These are phyloP conservation scores for Kazachstania martiniae DNA, from an alignment of 805 yeast species.

Conservation along the genomic window DNA sequence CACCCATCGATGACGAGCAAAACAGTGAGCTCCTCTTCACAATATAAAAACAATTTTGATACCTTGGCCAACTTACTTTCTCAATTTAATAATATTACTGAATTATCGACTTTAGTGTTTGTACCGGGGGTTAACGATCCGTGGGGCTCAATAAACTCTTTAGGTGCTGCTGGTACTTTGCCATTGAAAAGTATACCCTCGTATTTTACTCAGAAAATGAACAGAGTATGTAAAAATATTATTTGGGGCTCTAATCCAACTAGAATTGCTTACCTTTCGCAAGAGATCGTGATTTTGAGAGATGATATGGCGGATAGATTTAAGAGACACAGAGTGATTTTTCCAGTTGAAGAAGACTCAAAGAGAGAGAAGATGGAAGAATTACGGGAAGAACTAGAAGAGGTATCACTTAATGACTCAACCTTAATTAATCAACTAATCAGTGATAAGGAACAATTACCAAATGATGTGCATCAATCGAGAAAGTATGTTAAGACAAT, in stretches of 20 bases:
- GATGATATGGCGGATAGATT: conserved; percentile 66
- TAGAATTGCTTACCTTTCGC: conserved; percentile 67
- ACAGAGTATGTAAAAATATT: conserved; percentile 43
- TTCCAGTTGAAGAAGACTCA: conserved; percentile 31
- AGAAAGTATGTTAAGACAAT: conserved; percentile 68
- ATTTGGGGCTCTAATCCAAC: conserved; percentile 70
- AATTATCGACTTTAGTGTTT: conserved; percentile 47
- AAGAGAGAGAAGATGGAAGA: conserved; percentile 11
- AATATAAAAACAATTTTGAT: conserved; percentile 62
- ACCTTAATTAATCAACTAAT: conserved; percentile 19
- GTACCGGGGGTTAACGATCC: conserved; percentile 92
- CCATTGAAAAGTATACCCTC: conserved; percentile 69
- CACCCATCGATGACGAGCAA: conserved; percentile 44
- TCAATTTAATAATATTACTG: conserved; percentile 29
- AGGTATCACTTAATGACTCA: conserved; percentile 9
- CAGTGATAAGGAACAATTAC: conserved; percentile 27
- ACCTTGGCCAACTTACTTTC: conserved; percentile 55
- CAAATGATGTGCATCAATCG: conserved; percentile 45
- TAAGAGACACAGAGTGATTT: conserved; percentile 54
- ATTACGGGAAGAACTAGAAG: conserved; percentile 12
- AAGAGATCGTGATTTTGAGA: conserved; percentile 65
- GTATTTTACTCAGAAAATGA: conserved; percentile 58
- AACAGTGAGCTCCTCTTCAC: conserved; percentile 38
- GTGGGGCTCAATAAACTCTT: conserved; percentile 66
- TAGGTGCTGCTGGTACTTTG: conserved; percentile 51